Conservation (phyloP, 176 grass and related monocot species). For the Eremochloa ophiuroides region DNA sequence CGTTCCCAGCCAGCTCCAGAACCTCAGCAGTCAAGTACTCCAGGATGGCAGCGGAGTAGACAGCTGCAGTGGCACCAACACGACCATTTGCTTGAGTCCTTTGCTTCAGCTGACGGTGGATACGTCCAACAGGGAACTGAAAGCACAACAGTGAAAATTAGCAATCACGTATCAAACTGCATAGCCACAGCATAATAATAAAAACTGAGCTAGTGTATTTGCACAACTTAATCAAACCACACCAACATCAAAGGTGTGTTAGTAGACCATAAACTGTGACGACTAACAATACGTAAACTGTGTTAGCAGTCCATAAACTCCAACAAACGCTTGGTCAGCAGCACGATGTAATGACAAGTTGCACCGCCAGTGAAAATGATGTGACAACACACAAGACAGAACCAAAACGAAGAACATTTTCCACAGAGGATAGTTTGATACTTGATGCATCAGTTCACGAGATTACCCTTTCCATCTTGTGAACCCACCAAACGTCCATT, state of each 20-base stretch:
- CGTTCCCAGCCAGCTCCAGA: conserved; percentile 60
- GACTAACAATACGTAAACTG: not conserved
- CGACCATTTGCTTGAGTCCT: conserved; percentile 63
- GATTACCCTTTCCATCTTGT: not conserved
- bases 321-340: not conserved
- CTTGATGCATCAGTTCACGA: not conserved
- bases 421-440: not conserved
- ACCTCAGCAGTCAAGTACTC: conserved; percentile 64
- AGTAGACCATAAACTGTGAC: not conserved
- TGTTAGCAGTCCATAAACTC: not conserved
- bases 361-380: not conserved
- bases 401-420: not conserved
- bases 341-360: not conserved
- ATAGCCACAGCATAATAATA: not conserved
- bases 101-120: conserved; percentile 61
- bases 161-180: not conserved
- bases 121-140: conserved; percentile 70
- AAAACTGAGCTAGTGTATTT: not conserved
- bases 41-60: conserved; percentile 66
- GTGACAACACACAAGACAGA: not conserved
- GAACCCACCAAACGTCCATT: not conserved
- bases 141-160: not conserved
- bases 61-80: conserved; percentile 63
- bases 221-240: not conserved
- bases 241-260: not conserved